Percentiles rank a stretch among this genome's conserved stretches.
These are phyloP conservation scores for Parafenestella ontariensis DNA, from an alignment of 2,329 filamentous ascomycete genomes.

Conservation along the genomic window DNA sequence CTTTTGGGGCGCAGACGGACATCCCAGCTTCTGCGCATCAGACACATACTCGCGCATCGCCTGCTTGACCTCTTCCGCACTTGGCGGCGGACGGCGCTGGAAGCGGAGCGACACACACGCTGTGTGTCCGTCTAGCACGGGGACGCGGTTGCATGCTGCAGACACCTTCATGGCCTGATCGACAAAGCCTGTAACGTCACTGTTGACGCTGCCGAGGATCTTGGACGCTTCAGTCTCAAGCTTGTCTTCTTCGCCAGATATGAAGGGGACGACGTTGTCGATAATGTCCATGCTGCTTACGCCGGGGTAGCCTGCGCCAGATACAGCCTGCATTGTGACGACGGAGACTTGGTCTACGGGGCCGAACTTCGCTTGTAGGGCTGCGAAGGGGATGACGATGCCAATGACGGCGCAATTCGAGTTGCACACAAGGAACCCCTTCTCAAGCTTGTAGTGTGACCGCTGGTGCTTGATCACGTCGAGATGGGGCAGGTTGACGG, in stretches of 20 bases:
- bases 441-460: constrained; percentile 72
- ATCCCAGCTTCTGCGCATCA: constrained; percentile 83
- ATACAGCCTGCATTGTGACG: constrained; percentile 94
- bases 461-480: constrained; percentile 90
- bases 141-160: constrained; percentile 89
- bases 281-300: constrained; percentile 93
- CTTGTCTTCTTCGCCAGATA: constrained; percentile 94
- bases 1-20: constrained; percentile 81
- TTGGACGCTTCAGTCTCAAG: constrained; percentile 93
- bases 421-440: constrained; percentile 96
- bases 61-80: constrained; percentile 75
- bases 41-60: constrained; percentile 82
- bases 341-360: constrained; percentile 78
- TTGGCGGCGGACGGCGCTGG: constrained; percentile 74
- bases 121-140: constrained; percentile 94
- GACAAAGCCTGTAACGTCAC: constrained; percentile 74
- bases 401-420: constrained; percentile 98
- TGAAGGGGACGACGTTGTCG: constrained; percentile 95
- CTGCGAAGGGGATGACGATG: constrained; percentile 92
- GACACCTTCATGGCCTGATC: constrained; percentile 81
- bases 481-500: constrained; percentile 89
- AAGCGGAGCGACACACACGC: constrained; percentile 92
- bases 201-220: constrained; percentile 81
- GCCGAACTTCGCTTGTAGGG: constrained; percentile 85
- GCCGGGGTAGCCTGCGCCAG: constrained; percentile 88